Conservation (phyloP, 495 filamentous ascomycete species). For the Extremus antarcticus region DNA sequence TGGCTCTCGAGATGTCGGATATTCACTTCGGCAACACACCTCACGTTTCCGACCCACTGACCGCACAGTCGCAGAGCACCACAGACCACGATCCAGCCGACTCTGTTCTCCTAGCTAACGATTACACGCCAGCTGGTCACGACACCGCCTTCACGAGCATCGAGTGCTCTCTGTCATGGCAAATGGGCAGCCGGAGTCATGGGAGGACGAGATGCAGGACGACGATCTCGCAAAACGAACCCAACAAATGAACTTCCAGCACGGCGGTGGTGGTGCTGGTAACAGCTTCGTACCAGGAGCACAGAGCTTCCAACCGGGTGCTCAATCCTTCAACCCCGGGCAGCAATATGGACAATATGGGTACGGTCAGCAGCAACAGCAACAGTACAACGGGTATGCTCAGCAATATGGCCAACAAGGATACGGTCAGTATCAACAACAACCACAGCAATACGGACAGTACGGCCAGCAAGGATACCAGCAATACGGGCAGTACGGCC, state of each 20-base stretch:
- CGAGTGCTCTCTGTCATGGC: conserved; percentile 41
- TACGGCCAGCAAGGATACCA: conserved; percentile 30
- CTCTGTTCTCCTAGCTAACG: too few species aligned
- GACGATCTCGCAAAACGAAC: conserved; percentile 72
- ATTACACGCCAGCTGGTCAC: too few species aligned
- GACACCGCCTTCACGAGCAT: not conserved
- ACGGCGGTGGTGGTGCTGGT: conserved; percentile 35
- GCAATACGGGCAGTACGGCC: conserved; percentile 39
- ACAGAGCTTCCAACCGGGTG: conserved; percentile 69
- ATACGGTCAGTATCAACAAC: conserved; percentile 28
- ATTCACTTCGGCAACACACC: not conserved
- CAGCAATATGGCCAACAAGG: conserved; percentile 34
- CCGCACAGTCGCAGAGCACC: not conserved
- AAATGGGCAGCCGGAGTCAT: conserved; percentile 39
- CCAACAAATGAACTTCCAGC: conserved; percentile 63
- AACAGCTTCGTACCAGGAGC: conserved; percentile 62
- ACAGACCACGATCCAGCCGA: too few species aligned
- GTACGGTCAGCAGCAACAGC: conserved; percentile 43
- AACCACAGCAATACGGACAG: conserved; percentile 35
- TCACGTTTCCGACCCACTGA: not conserved
- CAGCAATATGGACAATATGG: conserved; percentile 49
- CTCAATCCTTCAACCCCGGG: conserved; percentile 66
- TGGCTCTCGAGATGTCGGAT: not conserved
- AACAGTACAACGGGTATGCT: conserved; percentile 33
- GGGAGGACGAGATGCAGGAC: conserved; percentile 94